Conservation (phyloP, 2,329 filamentous ascomycete species). For the Aspergillus pseudonomiae region DNA sequence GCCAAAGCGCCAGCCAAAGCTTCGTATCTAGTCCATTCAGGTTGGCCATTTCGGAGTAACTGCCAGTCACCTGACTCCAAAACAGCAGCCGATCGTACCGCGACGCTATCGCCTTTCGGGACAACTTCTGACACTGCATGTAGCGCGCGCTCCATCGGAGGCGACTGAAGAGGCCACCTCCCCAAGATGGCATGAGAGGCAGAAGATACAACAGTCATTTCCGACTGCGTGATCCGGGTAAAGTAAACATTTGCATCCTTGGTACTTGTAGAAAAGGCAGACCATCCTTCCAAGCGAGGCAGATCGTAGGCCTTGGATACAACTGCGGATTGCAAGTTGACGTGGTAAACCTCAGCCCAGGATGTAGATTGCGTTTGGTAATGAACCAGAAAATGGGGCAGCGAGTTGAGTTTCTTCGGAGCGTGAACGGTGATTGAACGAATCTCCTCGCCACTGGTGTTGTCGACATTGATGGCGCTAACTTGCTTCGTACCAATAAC, state of each 20-base stretch:
- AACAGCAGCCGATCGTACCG: conserved; percentile 75
- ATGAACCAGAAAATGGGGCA: conserved; percentile 84
- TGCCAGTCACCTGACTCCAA: conserved; percentile 73
- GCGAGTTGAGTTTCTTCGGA: conserved; percentile 69
- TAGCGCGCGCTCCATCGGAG: conserved; percentile 53
- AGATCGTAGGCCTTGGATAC: conserved; percentile 80
- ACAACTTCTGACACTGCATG: conserved; percentile 83
- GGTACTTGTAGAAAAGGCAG: conserved; percentile 78
- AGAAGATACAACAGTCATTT: conserved; percentile 75
- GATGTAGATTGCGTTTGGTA: conserved; percentile 70
- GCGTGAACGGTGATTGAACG: conserved; percentile 69
- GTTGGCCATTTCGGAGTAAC: conserved; percentile 78
- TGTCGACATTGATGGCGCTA: conserved; percentile 42
- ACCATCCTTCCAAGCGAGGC: conserved; percentile 69
- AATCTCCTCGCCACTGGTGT: conserved; percentile 48
- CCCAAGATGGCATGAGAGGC: conserved; percentile 74
- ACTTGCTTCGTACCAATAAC: conserved; percentile 48
- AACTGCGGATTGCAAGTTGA: conserved; percentile 69
- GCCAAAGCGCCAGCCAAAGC: conserved; percentile 78
- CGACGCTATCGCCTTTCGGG: conserved; percentile 70
- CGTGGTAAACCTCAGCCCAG: conserved; percentile 84
- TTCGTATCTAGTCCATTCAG: conserved; percentile 80
- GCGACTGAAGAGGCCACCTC: conserved; percentile 66
- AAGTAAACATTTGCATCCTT: conserved; percentile 85
- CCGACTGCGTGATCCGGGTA: conserved; percentile 74